phyloP scores from a whole-genome alignment of 441 rosid genomes.

The Iberis amara region DNA sequence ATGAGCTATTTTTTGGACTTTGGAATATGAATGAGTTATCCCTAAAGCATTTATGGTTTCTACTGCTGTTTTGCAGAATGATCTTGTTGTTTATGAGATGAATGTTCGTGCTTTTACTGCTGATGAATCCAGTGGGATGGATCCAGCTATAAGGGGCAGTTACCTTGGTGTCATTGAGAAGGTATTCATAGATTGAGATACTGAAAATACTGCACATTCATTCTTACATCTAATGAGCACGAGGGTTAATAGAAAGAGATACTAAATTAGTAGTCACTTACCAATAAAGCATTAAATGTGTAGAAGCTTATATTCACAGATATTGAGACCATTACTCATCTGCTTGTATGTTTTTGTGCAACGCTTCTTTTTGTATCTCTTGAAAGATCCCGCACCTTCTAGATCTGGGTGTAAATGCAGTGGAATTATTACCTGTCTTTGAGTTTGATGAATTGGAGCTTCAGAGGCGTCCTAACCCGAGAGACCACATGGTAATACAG shows the following conservation, averaged over 20 bases:
- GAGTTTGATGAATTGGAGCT: conserved; percentile 95
- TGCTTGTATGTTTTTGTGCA: conserved; percentile 11
- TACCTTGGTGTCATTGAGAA: conserved; percentile 81
- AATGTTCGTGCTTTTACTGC: conserved; percentile 91
- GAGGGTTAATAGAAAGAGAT: neutral
- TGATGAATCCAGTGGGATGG: conserved; percentile 79
- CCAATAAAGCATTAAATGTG: neutral
- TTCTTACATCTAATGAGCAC: conserved; percentile 4
- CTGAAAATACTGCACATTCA: neutral
- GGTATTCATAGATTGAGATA: conserved; percentile 38
- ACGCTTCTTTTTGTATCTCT: conserved; percentile 23
- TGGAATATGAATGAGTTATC: conserved; percentile 2
- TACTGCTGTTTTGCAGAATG: conserved; percentile 53
- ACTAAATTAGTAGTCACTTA: neutral
- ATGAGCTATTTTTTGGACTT: conserved; percentile 2
- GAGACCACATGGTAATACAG: conserved; percentile 84
- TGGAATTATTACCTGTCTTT: conserved; percentile 85
- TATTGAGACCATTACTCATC: neutral
- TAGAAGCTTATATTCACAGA: conserved; percentile 4
- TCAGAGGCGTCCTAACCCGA: conserved; percentile 79
- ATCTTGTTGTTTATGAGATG: conserved; percentile 92
- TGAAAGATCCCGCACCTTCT: conserved; percentile 81
- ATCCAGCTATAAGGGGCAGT: conserved; percentile 60
- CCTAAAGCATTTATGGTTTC: conserved; percentile 1
- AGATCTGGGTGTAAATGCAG: conserved; percentile 87